Percentiles rank a stretch among this genome's conserved stretches.
Evolutionary conservation across 75 land plant genomes (phyloP).

Genomic region (Sequoiadendron giganteum): DNA sequence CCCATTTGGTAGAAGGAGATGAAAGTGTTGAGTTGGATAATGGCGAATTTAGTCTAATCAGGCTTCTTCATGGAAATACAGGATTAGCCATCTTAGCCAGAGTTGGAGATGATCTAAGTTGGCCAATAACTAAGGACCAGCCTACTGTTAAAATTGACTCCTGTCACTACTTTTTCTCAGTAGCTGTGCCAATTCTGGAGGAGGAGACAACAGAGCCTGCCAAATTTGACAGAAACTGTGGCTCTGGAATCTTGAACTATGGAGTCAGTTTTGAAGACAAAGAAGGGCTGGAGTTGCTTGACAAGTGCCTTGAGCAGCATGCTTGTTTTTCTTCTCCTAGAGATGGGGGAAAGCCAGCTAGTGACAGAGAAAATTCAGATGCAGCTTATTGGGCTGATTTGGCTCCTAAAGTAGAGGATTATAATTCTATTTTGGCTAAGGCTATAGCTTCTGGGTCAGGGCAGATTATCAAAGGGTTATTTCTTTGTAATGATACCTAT

Average conservation of each 20-base stretch:
- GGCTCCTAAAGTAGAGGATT: slow-evolving; percentile 67
- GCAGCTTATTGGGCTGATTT: slow-evolving; percentile 59
- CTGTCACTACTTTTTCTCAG: slow-evolving; percentile 57
- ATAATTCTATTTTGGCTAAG: slow-evolving; percentile 63
- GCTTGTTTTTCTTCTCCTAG: slow-evolving; percentile 41
- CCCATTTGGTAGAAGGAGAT: slow-evolving; percentile 62
- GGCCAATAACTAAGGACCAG: slow-evolving; percentile 75
- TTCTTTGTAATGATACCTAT: slow-evolving; percentile 49
- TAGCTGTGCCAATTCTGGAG: slow-evolving; percentile 26
- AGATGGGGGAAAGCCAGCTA: neutral
- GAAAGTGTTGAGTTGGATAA: slow-evolving; percentile 42
- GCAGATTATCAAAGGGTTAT: slow-evolving; percentile 64
- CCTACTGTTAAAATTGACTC: slow-evolving; percentile 65
- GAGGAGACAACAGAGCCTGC: slow-evolving; percentile 16
- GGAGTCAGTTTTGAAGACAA: slow-evolving; percentile 37
- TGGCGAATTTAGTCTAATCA: slow-evolving; percentile 52
- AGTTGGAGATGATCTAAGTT: slow-evolving; percentile 60
- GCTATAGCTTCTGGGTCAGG: slow-evolving; percentile 77
- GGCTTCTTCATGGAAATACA: slow-evolving; percentile 31
- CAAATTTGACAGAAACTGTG: neutral
- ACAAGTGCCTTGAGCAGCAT: slow-evolving; percentile 50
- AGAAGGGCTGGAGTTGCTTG: slow-evolving; percentile 35
- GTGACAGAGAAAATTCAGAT: slow-evolving; percentile 4
- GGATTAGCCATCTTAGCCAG: slow-evolving; percentile 52
- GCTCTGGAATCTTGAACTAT: slow-evolving; percentile 38